These are phyloP conservation scores for Lizonia empirigonia DNA, from an alignment of 2,329 filamentous ascomycete species.

Conservation along the genomic window DNA sequence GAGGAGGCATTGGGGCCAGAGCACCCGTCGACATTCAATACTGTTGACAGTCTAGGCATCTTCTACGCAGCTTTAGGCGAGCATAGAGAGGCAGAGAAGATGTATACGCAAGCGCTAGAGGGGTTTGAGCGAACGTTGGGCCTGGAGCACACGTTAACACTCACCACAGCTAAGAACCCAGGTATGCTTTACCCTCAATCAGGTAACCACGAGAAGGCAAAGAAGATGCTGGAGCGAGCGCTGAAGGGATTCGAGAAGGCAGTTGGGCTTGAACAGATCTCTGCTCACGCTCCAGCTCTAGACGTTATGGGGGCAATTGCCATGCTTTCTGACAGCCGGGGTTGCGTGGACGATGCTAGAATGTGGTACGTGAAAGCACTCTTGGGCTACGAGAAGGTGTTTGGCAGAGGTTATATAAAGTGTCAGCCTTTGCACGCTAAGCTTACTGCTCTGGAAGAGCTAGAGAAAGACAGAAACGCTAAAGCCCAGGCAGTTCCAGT, in stretches of 20 bases:
- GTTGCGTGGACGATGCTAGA: too few species aligned
- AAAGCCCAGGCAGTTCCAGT: too few species aligned
- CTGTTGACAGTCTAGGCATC: conserved; percentile 18
- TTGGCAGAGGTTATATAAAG: not conserved
- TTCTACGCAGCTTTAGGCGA: conserved; percentile 21
- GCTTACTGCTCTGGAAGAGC: conserved; percentile 2
- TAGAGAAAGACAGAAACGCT: conserved; percentile 8
- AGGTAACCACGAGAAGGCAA: too few species aligned
- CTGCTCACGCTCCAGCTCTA: not conserved
- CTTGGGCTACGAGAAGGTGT: too few species aligned
- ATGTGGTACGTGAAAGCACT: too few species aligned
- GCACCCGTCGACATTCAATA: conserved; percentile 19
- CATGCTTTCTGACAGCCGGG: not conserved
- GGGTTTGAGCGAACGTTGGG: too few species aligned
- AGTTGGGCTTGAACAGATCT: not conserved
- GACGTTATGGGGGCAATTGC: not conserved
- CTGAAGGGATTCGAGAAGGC: conserved; percentile 3
- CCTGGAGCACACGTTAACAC: too few species aligned
- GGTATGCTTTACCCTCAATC: too few species aligned
- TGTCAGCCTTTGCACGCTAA: not conserved
- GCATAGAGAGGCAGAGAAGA: conserved; percentile 17
- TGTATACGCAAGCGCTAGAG: conserved; percentile 8
- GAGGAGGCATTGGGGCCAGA: conserved; percentile 17
- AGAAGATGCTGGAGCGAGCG: too few species aligned
- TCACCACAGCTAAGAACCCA: too few species aligned